phyloP scores from a whole-genome alignment of 257 asterid species.

The Dorcoceras hygrometricum region DNA sequence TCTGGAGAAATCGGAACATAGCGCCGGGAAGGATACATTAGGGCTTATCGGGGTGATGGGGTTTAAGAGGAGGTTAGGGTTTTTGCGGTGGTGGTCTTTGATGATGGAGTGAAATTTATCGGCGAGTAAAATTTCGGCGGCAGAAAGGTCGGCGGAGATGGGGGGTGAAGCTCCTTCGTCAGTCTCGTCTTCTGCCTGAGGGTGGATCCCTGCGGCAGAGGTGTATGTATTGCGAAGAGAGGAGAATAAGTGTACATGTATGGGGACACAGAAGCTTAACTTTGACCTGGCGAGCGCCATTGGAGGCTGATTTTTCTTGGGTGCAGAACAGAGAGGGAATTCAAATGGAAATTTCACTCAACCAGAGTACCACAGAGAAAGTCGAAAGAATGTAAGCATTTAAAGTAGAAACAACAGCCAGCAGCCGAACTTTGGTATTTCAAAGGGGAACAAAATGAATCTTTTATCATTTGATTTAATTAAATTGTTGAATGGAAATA shows the following conservation, averaged over 20 bases:
- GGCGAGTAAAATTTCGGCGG: slow-evolving; percentile 41
- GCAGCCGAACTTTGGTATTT: too few species aligned
- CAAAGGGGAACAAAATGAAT: too few species aligned
- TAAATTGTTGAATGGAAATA: too few species aligned
- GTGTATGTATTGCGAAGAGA: slow-evolving; percentile 27
- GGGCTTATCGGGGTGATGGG: slow-evolving; percentile 44
- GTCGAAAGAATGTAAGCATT: too few species aligned
- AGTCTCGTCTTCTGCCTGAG: slow-evolving; percentile 25
- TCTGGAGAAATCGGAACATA: slow-evolving; percentile 55
- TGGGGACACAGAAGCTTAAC: slow-evolving; percentile 11
- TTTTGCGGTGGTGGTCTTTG: slow-evolving; percentile 69
- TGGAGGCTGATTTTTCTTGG: slow-evolving; percentile 27
- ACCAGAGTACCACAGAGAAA: too few species aligned
- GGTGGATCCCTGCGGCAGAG: slow-evolving; percentile 26
- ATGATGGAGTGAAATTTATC: slow-evolving; percentile 54
- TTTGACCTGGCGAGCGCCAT: slow-evolving; percentile 40
- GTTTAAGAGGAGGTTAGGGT: slow-evolving; percentile 47
- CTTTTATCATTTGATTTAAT: too few species aligned
- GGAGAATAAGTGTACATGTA: slow-evolving; percentile 6
- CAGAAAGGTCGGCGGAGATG: slow-evolving; percentile 32
- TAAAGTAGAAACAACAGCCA: too few species aligned
- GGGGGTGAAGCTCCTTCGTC: slow-evolving; percentile 22
- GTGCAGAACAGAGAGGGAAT: too few species aligned
- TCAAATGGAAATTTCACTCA: too few species aligned
- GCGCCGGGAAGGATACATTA: slow-evolving; percentile 44